Evolutionary conservation across 2,329 filamentous ascomycete genomes (phyloP).

Genomic region (Microthyrium microscopicum): DNA sequence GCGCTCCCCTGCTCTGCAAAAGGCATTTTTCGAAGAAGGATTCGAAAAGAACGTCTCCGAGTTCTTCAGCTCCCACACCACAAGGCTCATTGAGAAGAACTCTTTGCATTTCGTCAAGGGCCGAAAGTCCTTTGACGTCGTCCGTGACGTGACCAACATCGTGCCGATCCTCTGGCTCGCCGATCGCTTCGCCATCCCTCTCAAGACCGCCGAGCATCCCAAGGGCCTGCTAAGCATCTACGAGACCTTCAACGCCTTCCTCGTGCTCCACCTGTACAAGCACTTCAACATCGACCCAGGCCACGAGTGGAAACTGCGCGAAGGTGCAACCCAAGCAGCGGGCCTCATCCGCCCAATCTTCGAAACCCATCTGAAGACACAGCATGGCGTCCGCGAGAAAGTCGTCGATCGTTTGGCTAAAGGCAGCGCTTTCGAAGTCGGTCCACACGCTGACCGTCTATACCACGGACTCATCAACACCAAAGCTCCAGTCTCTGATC

Average conservation of each 20-base stretch:
- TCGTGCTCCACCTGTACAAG: slow-evolving; percentile 33
- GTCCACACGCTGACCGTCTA: slow-evolving; percentile 32
- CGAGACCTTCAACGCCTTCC: slow-evolving; percentile 29
- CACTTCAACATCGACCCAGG: slow-evolving; percentile 35
- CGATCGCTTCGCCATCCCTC: slow-evolving; percentile 46
- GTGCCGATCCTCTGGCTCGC: slow-evolving; percentile 47
- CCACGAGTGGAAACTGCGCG: slow-evolving; percentile 32
- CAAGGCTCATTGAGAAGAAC: slow-evolving; percentile 28
- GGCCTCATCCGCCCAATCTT: slow-evolving; percentile 24
- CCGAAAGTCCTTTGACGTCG: slow-evolving; percentile 31
- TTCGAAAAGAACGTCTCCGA: slow-evolving; percentile 27
- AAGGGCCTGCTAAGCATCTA: slow-evolving; percentile 35
- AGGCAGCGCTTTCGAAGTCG: slow-evolving; percentile 32
- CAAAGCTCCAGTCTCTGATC: slow-evolving; percentile 29
- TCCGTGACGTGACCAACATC: slow-evolving; percentile 53
- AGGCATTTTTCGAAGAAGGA: slow-evolving; percentile 27
- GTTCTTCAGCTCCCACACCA: slow-evolving; percentile 28
- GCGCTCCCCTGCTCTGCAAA: slow-evolving; percentile 27
- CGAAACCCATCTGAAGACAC: slow-evolving; percentile 29
- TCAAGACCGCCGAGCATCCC: slow-evolving; percentile 45
- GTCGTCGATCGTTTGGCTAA: slow-evolving; percentile 32
- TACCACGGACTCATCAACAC: slow-evolving; percentile 32
- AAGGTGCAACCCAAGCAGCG: slow-evolving; percentile 25
- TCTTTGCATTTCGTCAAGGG: slow-evolving; percentile 29
- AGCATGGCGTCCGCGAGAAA: slow-evolving; percentile 24